Evolutionary conservation across 805 yeast genomes (phyloP), one percentile per base, ranked within the genome.

Genomic region (Candida berthetii): DNA sequence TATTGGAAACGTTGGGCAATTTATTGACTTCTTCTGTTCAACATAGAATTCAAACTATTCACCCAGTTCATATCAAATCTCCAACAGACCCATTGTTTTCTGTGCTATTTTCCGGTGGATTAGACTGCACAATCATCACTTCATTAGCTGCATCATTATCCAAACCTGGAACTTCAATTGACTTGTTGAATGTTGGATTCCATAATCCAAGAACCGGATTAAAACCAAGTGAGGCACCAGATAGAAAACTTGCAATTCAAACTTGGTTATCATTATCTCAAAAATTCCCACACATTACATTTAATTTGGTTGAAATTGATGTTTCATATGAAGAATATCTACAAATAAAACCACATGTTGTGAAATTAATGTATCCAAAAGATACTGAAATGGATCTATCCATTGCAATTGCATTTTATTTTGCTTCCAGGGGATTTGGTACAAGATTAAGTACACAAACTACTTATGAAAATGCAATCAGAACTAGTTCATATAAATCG

Each of bases 361-460:
- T 69, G 35, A 65, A 72, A 20, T 64, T 91, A 35, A 93, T 93
- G 73, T 80, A 71, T 53, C 99, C 99, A 0, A 78, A 80, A 44
- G 71, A 76, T 35, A 89, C 96, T 0, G 98, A 89, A 48, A 93
- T 93, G 98, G 99, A 93, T 60, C 63, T 89, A 18, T 85, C 96
- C 1, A 93, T 93, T 39, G 97, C 97, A 1, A 78, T 91, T 46
- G 99, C 99, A 0, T 93, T 93, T 55, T 89, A 82, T 57, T 93
- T 89, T 65, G 97, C 98, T 0, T 74, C 96, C 2, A 68, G 76
- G 45, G 85, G 85, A 8, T 38, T 47, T 8, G 79, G 83, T 0
- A 50, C 42, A 13, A 42, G 47, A 15, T 58, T 53, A 3, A 25
- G 39, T n/a, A 3, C 7, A 34, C 4, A 35, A 16, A 6, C n/a